phyloP scores from a whole-genome alignment of 2,329 filamentous ascomycete species.

The Pseudopyricularia javanii region DNA sequence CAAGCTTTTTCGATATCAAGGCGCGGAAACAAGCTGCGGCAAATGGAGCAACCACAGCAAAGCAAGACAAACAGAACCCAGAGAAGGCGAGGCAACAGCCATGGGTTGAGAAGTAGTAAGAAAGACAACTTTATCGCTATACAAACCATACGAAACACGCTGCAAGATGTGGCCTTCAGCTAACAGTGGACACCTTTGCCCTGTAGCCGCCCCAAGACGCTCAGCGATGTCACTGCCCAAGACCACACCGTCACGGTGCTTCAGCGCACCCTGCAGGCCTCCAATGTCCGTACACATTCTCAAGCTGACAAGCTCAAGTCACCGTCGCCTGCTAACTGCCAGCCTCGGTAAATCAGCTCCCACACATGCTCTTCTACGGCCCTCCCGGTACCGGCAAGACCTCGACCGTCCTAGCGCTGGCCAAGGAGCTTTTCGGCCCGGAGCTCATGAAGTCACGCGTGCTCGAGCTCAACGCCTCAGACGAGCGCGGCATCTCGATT shows the following conservation, averaged over 20 bases:
- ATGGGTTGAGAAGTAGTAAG: conserved; percentile 98
- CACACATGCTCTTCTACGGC: conserved; percentile 99
- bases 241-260: conserved; percentile 93
- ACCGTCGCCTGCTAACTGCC: background rate
- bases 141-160: background rate
- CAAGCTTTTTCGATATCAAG: conserved; percentile 92
- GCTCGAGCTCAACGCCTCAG: conserved; percentile 97
- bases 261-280: conserved; percentile 83
- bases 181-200: background rate
- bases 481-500: conserved; percentile 94
- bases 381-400: conserved; percentile 97
- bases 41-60: conserved; percentile 49
- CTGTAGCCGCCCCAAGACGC: conserved; percentile 74
- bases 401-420: conserved; percentile 89
- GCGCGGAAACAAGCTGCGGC: conserved; percentile 69
- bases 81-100: conserved; percentile 63
- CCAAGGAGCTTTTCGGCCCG: conserved; percentile 94
- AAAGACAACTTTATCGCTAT: background rate
- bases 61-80: conserved; percentile 49
- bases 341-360: conserved; percentile 42
- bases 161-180: background rate
- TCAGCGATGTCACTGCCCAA: conserved; percentile 92
- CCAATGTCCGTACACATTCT: conserved; percentile 50
- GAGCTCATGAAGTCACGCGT: conserved; percentile 87
- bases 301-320: background rate